These are phyloP conservation scores for Debaryomyces castellii DNA, from an alignment of 805 yeast species.

Conservation along the genomic window DNA sequence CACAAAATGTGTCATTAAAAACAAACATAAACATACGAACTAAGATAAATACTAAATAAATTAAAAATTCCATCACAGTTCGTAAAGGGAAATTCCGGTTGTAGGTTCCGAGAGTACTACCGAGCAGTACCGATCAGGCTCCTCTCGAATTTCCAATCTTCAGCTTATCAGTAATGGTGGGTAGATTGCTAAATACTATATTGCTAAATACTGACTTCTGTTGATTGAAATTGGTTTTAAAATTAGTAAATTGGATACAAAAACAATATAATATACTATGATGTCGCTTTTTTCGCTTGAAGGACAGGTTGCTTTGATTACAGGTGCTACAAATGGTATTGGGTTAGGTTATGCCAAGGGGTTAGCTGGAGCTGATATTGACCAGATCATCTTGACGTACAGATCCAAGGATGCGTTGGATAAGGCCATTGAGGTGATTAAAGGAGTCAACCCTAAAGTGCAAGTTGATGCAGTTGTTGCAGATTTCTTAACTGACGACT, in stretches of 20 bases:
- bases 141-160: no score
- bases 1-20: no score
- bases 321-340: constrained; percentile 61
- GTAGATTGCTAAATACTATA: no score
- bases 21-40: no score
- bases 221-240: no score
- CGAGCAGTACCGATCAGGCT: no score
- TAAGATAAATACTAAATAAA: no score
- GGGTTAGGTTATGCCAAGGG: constrained; percentile 54
- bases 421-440: constrained; percentile 22
- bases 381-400: constrained; percentile 34
- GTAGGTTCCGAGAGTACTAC: not conserved
- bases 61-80: not conserved
- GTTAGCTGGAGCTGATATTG: constrained; percentile 51
- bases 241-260: not conserved
- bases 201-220: no score
- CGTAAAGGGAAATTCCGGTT: not conserved
- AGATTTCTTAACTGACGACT: constrained; percentile 21
- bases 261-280: not conserved
- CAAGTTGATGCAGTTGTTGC: constrained; percentile 21
- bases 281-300: constrained; percentile 32
- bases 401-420: constrained; percentile 29
- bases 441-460: constrained; percentile 18
- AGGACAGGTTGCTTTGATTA: constrained; percentile 43
- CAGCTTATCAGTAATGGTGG: no score